Conservation (phyloP, 305 asterid species). For the Solanum chacoense region DNA sequence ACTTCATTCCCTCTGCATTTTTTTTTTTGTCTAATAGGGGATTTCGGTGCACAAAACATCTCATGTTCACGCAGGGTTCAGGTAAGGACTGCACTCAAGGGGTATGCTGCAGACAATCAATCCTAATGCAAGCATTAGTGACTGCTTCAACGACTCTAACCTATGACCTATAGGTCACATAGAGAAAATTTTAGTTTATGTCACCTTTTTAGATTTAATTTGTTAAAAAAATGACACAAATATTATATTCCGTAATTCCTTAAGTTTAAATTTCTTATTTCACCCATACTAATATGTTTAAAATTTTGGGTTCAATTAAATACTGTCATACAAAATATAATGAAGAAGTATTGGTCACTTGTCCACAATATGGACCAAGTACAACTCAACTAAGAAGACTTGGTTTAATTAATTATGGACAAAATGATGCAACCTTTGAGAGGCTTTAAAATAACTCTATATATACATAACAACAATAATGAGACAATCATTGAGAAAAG, state of each 20-base stretch:
- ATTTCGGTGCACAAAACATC: neutral
- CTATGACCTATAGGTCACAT: neutral
- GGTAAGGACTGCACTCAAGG: neutral
- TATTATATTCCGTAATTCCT: neutral
- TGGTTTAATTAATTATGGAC: neutral
- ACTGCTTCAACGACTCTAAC: neutral
- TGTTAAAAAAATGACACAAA: neutral
- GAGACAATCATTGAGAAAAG: conserved; percentile 29
- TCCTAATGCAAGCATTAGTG: neutral
- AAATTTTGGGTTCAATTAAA: neutral
- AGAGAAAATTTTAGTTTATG: neutral
- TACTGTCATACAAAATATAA: neutral
- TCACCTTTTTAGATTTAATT: neutral
- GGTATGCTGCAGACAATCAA: too few species aligned
- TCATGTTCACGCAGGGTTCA: neutral
- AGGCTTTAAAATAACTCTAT: conserved; percentile 6
- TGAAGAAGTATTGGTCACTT: neutral
- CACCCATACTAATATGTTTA: neutral
- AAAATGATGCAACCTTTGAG: conserved; percentile 18
- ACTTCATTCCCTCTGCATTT: neutral
- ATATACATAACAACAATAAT: neutral
- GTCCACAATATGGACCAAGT: neutral
- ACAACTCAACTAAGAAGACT: neutral
- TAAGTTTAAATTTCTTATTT: neutral
- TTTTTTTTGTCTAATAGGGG: neutral